These are phyloP conservation scores for Phtheirospermum japonicum DNA, from an alignment of 257 asterid species.

Conservation along the genomic window DNA sequence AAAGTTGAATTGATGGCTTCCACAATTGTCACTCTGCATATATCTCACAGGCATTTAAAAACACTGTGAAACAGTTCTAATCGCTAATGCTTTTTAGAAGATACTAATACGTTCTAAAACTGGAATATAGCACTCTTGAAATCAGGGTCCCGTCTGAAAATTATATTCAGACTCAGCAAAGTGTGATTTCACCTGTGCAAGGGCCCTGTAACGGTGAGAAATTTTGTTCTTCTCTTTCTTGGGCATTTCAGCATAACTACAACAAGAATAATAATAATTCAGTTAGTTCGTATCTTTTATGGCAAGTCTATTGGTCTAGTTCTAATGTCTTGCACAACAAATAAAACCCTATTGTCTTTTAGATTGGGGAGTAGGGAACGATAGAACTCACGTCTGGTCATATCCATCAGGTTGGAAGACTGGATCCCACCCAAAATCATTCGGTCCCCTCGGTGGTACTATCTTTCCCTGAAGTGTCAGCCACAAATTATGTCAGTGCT, in stretches of 20 bases:
- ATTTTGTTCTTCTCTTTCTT: slow-evolving; percentile 86
- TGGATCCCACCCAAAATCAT: slow-evolving; percentile 98
- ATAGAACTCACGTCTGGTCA: slow-evolving; percentile 60
- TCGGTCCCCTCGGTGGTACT: slow-evolving; percentile 86
- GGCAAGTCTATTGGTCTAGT: slow-evolving; percentile 12
- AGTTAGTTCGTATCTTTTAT: slow-evolving; percentile 16
- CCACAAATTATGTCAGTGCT: slow-evolving; percentile 25
- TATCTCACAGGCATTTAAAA: not conserved
- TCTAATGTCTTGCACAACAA: not conserved
- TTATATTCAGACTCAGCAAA: slow-evolving; percentile 65
- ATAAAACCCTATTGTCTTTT: slow-evolving; percentile 11
- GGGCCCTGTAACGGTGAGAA: slow-evolving; percentile 85
- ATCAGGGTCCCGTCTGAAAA: slow-evolving; percentile 43
- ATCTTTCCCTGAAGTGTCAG: slow-evolving; percentile 74
- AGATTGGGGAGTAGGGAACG: not conserved
- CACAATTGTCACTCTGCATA: not conserved
- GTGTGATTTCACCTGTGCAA: slow-evolving; percentile 79
- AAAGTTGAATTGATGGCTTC: not conserved
- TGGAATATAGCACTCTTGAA: slow-evolving; percentile 21
- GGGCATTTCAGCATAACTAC: slow-evolving; percentile 91
- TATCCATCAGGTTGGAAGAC: slow-evolving; percentile 88
- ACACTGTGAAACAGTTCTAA: no score
- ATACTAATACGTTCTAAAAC: slow-evolving; percentile 7
- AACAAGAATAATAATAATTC: slow-evolving; percentile 22
- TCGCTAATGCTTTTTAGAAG: not conserved